Evolutionary conservation across 2,329 filamentous ascomycete species (phyloP), one percentile per base, ranked within the genome.

Genomic region (Claviceps pazoutovae): DNA sequence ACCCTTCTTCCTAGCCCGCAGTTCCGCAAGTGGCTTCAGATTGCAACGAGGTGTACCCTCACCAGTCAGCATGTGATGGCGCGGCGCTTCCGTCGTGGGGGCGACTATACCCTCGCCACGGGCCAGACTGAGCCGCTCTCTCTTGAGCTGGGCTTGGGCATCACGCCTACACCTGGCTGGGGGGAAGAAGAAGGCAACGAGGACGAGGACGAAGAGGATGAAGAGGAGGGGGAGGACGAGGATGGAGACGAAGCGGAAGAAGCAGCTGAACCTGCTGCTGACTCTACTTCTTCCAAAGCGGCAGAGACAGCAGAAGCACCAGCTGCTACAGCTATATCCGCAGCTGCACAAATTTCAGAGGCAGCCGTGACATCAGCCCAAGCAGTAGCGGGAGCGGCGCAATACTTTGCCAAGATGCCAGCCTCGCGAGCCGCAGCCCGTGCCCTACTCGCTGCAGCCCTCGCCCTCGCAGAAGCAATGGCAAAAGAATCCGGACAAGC

Each of bases 91-190:
- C 82, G 93, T 8, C 81, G 81, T 47, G 88, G 93, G 5, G 70
- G 83, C 56, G 93, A 98, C 68, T 98, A 98, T 65, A 95, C 91
- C 2, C 79, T 98, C 19, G 93, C 93, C 2, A 95, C 87, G 19
- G 83, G 86, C 21, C 88, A 95, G 63, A 84, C 80, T 38, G 78
- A 88, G 59, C 79, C 88, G 34, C 45, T 47, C 13, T 83, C 88
- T 46, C 72, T 98, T 3, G 93, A 98, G 66, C 77, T 96, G 50
- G 94, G 88, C 53, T 74, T 98, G 2, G 84, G 86, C 44, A 76
- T 97, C 55, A 97, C 93, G 4, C 89, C 93, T 0, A 89, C 83
- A 0, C 67, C 73, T 4, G 91, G 89, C 5, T 97, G 93, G 88
- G 89, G 87, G 51, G 84, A 82, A 53, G 81, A 84, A 3, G 80